These are phyloP conservation scores for Aureobasidium sp. DNA, from an alignment of 2,329 filamentous ascomycete genomes.

Conservation along the genomic window DNA sequence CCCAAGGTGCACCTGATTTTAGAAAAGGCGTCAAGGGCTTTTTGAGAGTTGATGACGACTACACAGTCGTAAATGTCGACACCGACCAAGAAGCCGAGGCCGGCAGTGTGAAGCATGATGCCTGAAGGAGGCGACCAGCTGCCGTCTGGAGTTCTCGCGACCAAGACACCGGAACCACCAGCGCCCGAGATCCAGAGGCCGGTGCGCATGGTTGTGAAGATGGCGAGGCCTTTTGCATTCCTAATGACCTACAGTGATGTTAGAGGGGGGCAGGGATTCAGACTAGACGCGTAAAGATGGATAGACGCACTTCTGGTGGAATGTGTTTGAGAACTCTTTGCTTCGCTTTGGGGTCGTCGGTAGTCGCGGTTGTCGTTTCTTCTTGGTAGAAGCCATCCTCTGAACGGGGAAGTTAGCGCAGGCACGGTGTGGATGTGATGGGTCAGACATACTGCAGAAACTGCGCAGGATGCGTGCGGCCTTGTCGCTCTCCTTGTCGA, in stretches of 20 bases:
- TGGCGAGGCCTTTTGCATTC: slow-evolving; percentile 80
- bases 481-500: slow-evolving; percentile 88
- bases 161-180: slow-evolving; percentile 78
- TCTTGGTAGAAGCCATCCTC: slow-evolving; percentile 62
- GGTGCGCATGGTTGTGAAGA: slow-evolving; percentile 93
- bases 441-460: slow-evolving; percentile 66
- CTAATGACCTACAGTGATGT: slow-evolving; percentile 56
- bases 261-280: background rate
- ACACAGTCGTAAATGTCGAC: slow-evolving; percentile 96
- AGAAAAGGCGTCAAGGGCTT: slow-evolving; percentile 77
- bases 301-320: slow-evolving; percentile 45
- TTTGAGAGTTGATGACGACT: slow-evolving; percentile 79
- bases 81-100: slow-evolving; percentile 80
- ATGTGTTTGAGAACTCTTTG: slow-evolving; percentile 72
- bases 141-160: slow-evolving; percentile 76
- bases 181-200: slow-evolving; percentile 88
- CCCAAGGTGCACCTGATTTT: slow-evolving; percentile 71
- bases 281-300: background rate
- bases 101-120: slow-evolving; percentile 82
- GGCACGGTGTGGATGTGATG: background rate
- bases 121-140: slow-evolving; percentile 88
- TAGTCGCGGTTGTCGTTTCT: slow-evolving; percentile 34
- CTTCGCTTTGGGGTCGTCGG: slow-evolving; percentile 48
- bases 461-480: slow-evolving; percentile 80
- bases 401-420: slow-evolving; percentile 24